Evolutionary conservation across 2,329 filamentous ascomycete genomes (phyloP), one percentile per base, ranked within the genome.

Genomic region (Cephalotrichum gorgonifer): DNA sequence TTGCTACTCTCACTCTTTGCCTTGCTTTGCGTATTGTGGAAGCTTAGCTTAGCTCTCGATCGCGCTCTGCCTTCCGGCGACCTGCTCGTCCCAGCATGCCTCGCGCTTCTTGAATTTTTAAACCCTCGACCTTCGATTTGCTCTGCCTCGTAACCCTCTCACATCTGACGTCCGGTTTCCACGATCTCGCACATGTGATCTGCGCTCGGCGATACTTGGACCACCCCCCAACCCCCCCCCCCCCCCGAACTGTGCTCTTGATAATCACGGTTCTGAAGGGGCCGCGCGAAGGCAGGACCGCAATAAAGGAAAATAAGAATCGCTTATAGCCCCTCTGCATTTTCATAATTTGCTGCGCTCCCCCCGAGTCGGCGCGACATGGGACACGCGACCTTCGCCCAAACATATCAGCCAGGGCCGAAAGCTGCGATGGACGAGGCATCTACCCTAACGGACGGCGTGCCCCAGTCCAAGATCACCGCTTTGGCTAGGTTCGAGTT

Each of bases 401-500:
- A 43, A 15, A 25, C 4, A 4, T 20, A 25, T 15, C n/a, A 20
- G 11, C n/a, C 43, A 15, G 27, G n/a, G 27, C 28, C 28, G 20
- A 15, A 20, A 14, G 15, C 23, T 26, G n/a, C 44, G 14, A 25
- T 17, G 30, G 14, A 4, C 11, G 20, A 11, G 12, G 30, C 8
- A 12, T 15, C 33, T 20, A 22, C 11, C 11, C 22, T 17, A 17
- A 30, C 49, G 53, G 25, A 60, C 58, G 26, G 55, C 58, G 64
- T 74, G 58, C 68, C 70, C 52, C 66, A 72, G 4, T 70, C 71
- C 12, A 56, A 62, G 17, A 53, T 66, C 43, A 77, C 75, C 50
- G 83, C 83, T n/a, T 72, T 88, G 43, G 85, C 88, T 43, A 83
- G 89, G 51, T 95, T 94, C 66, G 89, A 95, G 63, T 94, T 95